Percentiles rank a stretch among this genome's conserved stretches.
Evolutionary conservation across 2,329 filamentous ascomycete species (phyloP).

Genomic region (Colletotrichum lini): DNA sequence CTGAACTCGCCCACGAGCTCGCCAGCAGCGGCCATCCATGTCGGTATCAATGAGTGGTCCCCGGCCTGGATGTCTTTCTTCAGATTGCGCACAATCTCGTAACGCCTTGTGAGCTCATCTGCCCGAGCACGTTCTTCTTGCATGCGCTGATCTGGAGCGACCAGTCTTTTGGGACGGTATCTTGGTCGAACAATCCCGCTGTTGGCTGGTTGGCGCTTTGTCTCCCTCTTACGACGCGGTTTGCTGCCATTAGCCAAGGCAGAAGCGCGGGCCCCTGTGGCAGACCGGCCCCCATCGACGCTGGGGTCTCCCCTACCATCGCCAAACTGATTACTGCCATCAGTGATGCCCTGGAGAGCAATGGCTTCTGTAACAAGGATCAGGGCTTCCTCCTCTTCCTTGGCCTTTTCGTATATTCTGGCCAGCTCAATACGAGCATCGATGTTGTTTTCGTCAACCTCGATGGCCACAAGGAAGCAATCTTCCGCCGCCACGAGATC

Average conservation of each 20-base stretch:
- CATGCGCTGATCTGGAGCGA: slow-evolving; percentile 59
- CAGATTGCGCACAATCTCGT: slow-evolving; percentile 60
- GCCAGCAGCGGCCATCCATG: slow-evolving; percentile 72
- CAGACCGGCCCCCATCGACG: background rate
- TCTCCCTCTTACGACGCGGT: slow-evolving; percentile 31
- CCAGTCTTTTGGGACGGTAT: slow-evolving; percentile 63
- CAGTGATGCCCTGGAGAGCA: slow-evolving; percentile 68
- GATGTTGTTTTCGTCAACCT: slow-evolving; percentile 79
- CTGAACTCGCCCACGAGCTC: slow-evolving; percentile 75
- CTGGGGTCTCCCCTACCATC: background rate
- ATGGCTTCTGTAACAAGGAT: slow-evolving; percentile 84
- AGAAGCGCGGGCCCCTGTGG: slow-evolving; percentile 9
- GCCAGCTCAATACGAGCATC: slow-evolving; percentile 85
- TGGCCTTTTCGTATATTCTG: slow-evolving; percentile 84
- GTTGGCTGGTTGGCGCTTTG: slow-evolving; percentile 43
- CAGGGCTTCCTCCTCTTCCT: slow-evolving; percentile 82
- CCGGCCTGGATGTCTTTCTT: slow-evolving; percentile 59
- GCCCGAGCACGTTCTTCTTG: slow-evolving; percentile 61
- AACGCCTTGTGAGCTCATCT: slow-evolving; percentile 57
- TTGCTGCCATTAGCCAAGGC: slow-evolving; percentile 19
- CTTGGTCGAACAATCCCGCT: slow-evolving; percentile 49
- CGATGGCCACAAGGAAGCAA: slow-evolving; percentile 81
- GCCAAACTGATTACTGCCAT: slow-evolving; percentile 47
- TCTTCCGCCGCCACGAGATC: slow-evolving; percentile 80
- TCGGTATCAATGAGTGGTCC: slow-evolving; percentile 58